Conservation (phyloP, 2,329 filamentous ascomycete species). For the Monosporascus sp. region DNA sequence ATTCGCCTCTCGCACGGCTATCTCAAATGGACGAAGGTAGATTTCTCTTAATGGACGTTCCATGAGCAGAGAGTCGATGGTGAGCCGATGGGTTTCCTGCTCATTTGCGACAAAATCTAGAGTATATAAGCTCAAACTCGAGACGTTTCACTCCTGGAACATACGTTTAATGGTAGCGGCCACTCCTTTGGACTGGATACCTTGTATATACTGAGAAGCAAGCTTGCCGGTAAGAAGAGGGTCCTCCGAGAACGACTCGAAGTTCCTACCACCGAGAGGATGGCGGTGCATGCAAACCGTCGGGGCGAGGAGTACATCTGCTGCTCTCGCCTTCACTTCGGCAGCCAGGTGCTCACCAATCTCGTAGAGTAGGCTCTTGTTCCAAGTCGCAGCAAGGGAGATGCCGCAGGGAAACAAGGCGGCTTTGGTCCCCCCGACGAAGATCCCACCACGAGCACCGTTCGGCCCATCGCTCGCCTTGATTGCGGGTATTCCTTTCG, state of each 20-base stretch:
- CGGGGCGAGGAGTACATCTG: constrained; percentile 68
- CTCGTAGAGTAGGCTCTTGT: constrained; percentile 61
- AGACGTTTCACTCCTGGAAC: constrained; percentile 10
- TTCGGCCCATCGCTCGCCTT: constrained; percentile 68
- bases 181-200: constrained; percentile 67
- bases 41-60: constrained; percentile 64
- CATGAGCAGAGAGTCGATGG: constrained; percentile 57
- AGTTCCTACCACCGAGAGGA: constrained; percentile 78
- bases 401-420: constrained; percentile 76
- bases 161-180: constrained; percentile 73
- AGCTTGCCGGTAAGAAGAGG: constrained; percentile 71
- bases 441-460: constrained; percentile 62
- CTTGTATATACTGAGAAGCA: constrained; percentile 66
- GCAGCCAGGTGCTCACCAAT: constrained; percentile 67
- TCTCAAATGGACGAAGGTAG: constrained; percentile 71
- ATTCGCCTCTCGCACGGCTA: constrained; percentile 62
- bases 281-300: constrained; percentile 80
- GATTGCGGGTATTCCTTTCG: constrained; percentile 58
- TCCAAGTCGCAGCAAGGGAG: constrained; percentile 75
- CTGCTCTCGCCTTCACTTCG: constrained; percentile 68
- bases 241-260: constrained; percentile 83
- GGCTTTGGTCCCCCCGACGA: constrained; percentile 65
- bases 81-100: constrained; percentile 63
- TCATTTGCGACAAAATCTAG: constrained; percentile 66
- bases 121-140: constrained; percentile 5